Base-by-base conservation (phyloP, 2,329 filamentous ascomycete genomes). In the Sporothrix pseudoabietina region DNA sequence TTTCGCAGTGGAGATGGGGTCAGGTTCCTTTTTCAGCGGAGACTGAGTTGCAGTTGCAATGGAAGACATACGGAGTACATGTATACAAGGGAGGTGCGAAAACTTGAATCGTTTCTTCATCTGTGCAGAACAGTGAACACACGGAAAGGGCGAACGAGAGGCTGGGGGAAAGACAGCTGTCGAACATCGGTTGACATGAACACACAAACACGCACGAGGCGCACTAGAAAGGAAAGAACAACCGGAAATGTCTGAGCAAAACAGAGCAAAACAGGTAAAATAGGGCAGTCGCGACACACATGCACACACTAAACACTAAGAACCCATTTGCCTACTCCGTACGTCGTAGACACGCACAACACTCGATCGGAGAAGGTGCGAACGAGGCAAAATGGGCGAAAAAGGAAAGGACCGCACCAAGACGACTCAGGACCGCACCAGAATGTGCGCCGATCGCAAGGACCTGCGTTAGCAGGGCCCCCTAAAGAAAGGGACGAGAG, bases 151-250 rank as follows among this genome's bases (percentile, higher is more conserved):
- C 68, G 26, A 22, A 9, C 61, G 39, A 47, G 57, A 35, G 30
- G 32, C 30, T 66, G 65, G 41, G 44, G 65, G 65, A 70, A 30
- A 68, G 65, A 68, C 65, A 47, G 39, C 61, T 65, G 61, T 44
- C 39, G 63, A 49, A 47, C 52, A 59, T 70, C 32, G 12, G 69
- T 26, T 71, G 69, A 32, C 69, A 32, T 49, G 66, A 54, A 69
- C 54, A 54, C 22, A n/a, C 22, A 14, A 54, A 54, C 63, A 65
- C 61, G 39, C 61, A 65, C 39, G 35, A 65, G 61, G 61, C 39
- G 39, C 61, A 44, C 61, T 0, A 14, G 19, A 52, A 49, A 68
- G 47, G 54, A 41, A 59, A 10, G 35, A 59, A 26, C 69, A 14
- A 57, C 32, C 69, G 54, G 54, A 49, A 30, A 32, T 61, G 49